phyloP scores from a whole-genome alignment of 2,329 filamentous ascomycete species.

The Graphilbum sp. region DNA sequence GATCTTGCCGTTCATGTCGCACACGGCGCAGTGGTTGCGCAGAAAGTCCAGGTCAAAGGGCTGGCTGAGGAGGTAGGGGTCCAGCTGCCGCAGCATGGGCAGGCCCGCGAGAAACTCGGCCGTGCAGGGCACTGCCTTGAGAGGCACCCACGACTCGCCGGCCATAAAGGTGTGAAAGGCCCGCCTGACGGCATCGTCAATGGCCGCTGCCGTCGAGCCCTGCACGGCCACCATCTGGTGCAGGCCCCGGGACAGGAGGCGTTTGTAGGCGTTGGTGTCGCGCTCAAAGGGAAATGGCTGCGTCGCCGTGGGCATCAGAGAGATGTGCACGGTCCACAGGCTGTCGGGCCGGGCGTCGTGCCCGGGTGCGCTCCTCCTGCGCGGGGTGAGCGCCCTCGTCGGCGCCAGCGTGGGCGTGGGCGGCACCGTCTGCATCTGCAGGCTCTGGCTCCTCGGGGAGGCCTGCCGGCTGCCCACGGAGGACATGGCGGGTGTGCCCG shows the following conservation, averaged over 20 bases:
- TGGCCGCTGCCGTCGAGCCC: slow-evolving; percentile 30
- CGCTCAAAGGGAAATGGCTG: slow-evolving; percentile 45
- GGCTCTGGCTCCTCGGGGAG: not conserved
- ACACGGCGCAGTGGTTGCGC: slow-evolving; percentile 36
- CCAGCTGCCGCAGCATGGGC: slow-evolving; percentile 41
- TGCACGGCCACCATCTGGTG: slow-evolving; percentile 39
- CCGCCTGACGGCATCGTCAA: slow-evolving; percentile 28
- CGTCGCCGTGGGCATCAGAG: slow-evolving; percentile 35
- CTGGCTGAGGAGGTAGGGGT: slow-evolving; percentile 22
- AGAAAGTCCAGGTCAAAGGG: slow-evolving; percentile 36
- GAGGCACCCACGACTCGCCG: slow-evolving; percentile 36
- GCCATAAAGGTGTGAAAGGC: slow-evolving; percentile 33
- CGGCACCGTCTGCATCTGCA: slow-evolving; percentile 10
- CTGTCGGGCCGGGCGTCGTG: slow-evolving; percentile 15
- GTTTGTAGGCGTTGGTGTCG: slow-evolving; percentile 43
- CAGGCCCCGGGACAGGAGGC: slow-evolving; percentile 41
- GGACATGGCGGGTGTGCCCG: no score
- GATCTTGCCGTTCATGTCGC: slow-evolving; percentile 35
- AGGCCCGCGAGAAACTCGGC: slow-evolving; percentile 35
- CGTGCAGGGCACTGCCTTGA: slow-evolving; percentile 42
- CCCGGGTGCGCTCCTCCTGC: slow-evolving; percentile 1
- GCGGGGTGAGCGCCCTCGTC: not conserved
- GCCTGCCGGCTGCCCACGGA: not conserved
- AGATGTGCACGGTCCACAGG: slow-evolving; percentile 43
- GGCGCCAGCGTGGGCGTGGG: not conserved